These are phyloP conservation scores for Epichloe amarillans DNA, from an alignment of 2,329 filamentous ascomycete genomes.

Conservation along the genomic window DNA sequence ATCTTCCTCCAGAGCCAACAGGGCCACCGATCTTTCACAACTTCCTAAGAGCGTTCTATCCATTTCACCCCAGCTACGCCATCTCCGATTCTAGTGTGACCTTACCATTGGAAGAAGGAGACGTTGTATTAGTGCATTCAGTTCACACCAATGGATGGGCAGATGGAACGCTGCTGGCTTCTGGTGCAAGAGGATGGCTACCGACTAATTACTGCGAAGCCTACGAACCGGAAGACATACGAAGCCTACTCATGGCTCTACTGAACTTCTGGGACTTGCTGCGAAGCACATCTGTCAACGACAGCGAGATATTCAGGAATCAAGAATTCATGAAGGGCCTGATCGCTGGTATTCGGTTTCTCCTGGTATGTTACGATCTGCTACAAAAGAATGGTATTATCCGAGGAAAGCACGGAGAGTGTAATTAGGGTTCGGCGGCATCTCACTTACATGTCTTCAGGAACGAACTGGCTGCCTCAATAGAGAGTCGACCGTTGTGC, in stretches of 20 bases:
- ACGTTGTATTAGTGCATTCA: conserved; percentile 87
- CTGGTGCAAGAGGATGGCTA: conserved; percentile 83
- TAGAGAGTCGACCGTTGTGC: conserved; percentile 62
- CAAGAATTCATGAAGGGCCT: conserved; percentile 91
- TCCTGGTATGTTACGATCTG: conserved; percentile 52
- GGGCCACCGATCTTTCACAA: conserved; percentile 69
- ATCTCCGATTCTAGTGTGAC: conserved; percentile 79
- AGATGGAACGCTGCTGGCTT: conserved; percentile 78
- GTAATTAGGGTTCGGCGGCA: not conserved
- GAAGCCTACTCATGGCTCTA: conserved; percentile 70
- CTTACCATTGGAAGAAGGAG: conserved; percentile 75
- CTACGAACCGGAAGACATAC: conserved; percentile 81
- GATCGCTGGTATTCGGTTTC: conserved; percentile 81
- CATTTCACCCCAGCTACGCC: conserved; percentile 69
- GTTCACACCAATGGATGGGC: conserved; percentile 98
- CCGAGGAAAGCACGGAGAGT: not conserved
- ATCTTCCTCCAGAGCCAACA: conserved; percentile 29
- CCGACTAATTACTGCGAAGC: conserved; percentile 97
- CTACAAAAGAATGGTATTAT: not conserved
- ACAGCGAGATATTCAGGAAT: conserved; percentile 68
- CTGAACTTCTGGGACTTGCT: conserved; percentile 89
- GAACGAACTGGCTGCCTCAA: conserved; percentile 82
- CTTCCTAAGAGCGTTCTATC: conserved; percentile 87
- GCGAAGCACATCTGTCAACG: conserved; percentile 61
- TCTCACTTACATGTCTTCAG: conserved; percentile 29